Conservation (phyloP, 805 yeast species). For the Candida multigemmis region DNA sequence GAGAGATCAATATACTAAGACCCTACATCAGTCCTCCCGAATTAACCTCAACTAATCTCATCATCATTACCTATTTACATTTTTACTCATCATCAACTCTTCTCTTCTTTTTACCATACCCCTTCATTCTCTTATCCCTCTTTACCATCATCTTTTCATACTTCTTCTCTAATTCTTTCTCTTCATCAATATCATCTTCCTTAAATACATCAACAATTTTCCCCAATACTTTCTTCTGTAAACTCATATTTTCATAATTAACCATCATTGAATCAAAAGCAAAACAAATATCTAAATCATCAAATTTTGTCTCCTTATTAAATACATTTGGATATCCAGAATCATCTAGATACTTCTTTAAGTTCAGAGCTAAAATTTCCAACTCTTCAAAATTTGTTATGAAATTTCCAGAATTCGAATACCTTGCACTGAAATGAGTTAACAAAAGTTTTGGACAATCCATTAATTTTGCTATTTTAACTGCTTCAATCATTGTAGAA, state of each 20-base stretch:
- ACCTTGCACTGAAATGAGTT: slow-evolving; percentile 92
- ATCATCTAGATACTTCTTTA: slow-evolving; percentile 18
- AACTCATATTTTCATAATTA: slow-evolving; percentile 14
- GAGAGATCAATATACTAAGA: background rate
- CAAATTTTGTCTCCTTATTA: slow-evolving; percentile 8
- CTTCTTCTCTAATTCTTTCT: slow-evolving; percentile 14
- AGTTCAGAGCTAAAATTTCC: slow-evolving; percentile 9
- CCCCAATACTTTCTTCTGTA: slow-evolving; percentile 15
- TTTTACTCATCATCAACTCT: slow-evolving; percentile 9
- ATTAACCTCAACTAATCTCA: background rate
- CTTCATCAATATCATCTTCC: slow-evolving; percentile 12
- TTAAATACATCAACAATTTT: slow-evolving; percentile 16
- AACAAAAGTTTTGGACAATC: slow-evolving; percentile 58
- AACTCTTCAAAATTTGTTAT: slow-evolving; percentile 14
- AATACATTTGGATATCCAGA: slow-evolving; percentile 18
- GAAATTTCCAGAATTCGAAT: slow-evolving; percentile 31
- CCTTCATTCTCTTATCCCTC: slow-evolving; percentile 21
- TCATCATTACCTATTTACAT: background rate
- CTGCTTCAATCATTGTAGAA: slow-evolving; percentile 83
- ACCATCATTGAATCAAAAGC: slow-evolving; percentile 32
- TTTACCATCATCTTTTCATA: slow-evolving; percentile 27
- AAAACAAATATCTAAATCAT: slow-evolving; percentile 27
- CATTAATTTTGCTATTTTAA: slow-evolving; percentile 64
- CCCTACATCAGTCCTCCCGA: background rate
- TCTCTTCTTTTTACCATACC: slow-evolving; percentile 11